phyloP scores from a whole-genome alignment of 2,329 filamentous ascomycete genomes.

The Claviceps citrina region DNA sequence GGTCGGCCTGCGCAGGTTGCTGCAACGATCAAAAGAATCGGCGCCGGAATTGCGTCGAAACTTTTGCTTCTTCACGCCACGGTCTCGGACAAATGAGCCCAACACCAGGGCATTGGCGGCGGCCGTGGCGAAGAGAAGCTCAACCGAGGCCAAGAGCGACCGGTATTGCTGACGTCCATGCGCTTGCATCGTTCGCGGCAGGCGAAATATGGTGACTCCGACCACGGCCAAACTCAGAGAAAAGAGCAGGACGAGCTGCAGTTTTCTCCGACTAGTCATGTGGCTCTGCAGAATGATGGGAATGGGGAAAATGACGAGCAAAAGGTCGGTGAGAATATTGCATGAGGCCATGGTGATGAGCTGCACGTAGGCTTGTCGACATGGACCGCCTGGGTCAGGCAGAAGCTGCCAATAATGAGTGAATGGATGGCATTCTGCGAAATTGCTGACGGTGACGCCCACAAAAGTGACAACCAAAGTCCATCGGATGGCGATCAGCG shows the following conservation, averaged over 20 bases:
- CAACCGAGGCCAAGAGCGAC: constrained; percentile 75
- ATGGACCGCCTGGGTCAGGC: constrained; percentile 75
- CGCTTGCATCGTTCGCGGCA: constrained; percentile 59
- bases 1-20: constrained; percentile 28
- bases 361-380: constrained; percentile 75
- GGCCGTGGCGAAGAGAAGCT: constrained; percentile 74
- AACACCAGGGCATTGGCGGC: constrained; percentile 82
- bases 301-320: constrained; percentile 78
- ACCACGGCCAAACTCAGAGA: constrained; percentile 70
- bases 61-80: constrained; percentile 77
- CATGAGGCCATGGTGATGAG: constrained; percentile 79
- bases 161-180: constrained; percentile 71
- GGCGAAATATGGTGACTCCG: constrained; percentile 61
- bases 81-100: constrained; percentile 81
- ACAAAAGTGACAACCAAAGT: constrained; percentile 66
- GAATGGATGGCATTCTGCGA: constrained; percentile 71
- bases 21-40: constrained; percentile 42
- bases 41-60: constrained; percentile 52
- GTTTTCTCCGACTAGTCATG: constrained; percentile 62
- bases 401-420: constrained; percentile 61
- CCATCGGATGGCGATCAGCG: constrained; percentile 56
- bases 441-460: constrained; percentile 63
- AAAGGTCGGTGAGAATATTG: constrained; percentile 76
- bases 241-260: constrained; percentile 68
- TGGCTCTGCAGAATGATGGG: constrained; percentile 69